Evolutionary conservation across 1,284 basidiomycete species (phyloP).

Genomic region (Ceraceosorus bombacis): DNA sequence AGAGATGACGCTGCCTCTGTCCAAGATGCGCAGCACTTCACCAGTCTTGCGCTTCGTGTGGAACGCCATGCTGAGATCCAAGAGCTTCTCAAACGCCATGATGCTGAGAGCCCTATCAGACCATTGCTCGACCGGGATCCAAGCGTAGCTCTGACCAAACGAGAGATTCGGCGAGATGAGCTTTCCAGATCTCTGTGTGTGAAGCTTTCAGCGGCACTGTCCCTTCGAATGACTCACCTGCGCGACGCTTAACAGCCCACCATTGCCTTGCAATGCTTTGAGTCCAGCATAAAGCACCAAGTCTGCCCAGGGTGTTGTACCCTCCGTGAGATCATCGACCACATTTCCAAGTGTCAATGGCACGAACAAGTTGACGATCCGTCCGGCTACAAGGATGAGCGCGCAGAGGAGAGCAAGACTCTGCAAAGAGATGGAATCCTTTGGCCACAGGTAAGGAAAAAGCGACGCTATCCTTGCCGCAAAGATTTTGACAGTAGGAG

Average conservation of each 20-base stretch:
- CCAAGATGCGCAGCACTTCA: conserved; percentile 62
- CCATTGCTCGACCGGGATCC: conserved; percentile 80
- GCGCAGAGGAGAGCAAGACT: conserved; percentile 64
- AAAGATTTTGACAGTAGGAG: conserved; percentile 37
- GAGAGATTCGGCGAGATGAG: no score
- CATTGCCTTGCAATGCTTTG: conserved; percentile 50
- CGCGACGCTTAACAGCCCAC: conserved; percentile 41
- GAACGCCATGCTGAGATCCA: conserved; percentile 68
- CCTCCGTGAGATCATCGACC: conserved; percentile 51
- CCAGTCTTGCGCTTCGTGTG: conserved; percentile 66
- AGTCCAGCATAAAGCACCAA: conserved; percentile 46
- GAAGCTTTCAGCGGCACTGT: no score
- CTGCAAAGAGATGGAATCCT: conserved; percentile 61
- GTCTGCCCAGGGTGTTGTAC: conserved; percentile 29
- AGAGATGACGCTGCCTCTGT: conserved; percentile 58
- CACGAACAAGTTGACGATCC: conserved; percentile 65
- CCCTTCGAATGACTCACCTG: conserved; percentile 11
- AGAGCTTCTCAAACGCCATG: conserved; percentile 45
- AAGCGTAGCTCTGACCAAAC: conserved; percentile 22
- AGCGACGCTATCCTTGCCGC: conserved; percentile 56
- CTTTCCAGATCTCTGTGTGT: no score
- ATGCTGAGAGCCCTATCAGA: conserved; percentile 52
- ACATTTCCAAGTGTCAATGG: conserved; percentile 67
- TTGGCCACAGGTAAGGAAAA: conserved; percentile 74
- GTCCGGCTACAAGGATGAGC: conserved; percentile 63